Conservation (phyloP, 768 basidiomycete genomes). For the Stropharia rugosoannulata region DNA sequence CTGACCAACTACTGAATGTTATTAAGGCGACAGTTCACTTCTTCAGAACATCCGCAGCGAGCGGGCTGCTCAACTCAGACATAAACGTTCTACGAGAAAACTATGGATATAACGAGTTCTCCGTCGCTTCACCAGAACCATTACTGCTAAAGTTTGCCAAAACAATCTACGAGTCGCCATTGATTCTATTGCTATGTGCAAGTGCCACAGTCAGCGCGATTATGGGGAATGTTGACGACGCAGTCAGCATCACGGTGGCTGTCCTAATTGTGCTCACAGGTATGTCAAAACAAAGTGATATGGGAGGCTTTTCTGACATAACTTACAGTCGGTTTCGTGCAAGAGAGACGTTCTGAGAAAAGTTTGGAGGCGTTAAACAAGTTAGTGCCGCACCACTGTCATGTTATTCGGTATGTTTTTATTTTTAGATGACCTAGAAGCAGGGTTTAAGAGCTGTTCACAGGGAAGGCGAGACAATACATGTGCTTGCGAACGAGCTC, state of each 20-base stretch:
- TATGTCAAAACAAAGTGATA: constrained; percentile 32
- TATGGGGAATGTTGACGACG: constrained; percentile 96
- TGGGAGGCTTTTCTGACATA: constrained; percentile 15
- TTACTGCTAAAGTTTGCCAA: constrained; percentile 86
- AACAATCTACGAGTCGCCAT: constrained; percentile 92
- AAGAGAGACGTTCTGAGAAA: constrained; percentile 93
- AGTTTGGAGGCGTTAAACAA: constrained; percentile 94
- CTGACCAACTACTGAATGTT: constrained; percentile 6
- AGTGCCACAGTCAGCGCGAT: constrained; percentile 87
- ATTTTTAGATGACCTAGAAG: constrained; percentile 19
- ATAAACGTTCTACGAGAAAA: constrained; percentile 61
- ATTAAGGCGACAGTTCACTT: constrained; percentile 70
- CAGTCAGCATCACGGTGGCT: constrained; percentile 88
- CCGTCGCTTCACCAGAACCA: constrained; percentile 80
- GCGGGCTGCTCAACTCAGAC: constrained; percentile 63
- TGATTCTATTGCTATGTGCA: constrained; percentile 87
- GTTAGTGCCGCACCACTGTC: constrained; percentile 95
- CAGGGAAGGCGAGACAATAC: constrained; percentile 63
- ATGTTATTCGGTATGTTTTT: constrained; percentile 65
- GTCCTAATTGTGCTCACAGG: constrained; percentile 93
- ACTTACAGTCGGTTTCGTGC: constrained; percentile 82
- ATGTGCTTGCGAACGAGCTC: constrained; percentile 94
- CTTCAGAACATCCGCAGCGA: constrained; percentile 60
- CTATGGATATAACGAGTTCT: constrained; percentile 94
- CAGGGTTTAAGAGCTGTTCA: constrained; percentile 22